Conservation (phyloP, 1,284 basidiomycete species). For the Papiliotrema nemorosa region DNA sequence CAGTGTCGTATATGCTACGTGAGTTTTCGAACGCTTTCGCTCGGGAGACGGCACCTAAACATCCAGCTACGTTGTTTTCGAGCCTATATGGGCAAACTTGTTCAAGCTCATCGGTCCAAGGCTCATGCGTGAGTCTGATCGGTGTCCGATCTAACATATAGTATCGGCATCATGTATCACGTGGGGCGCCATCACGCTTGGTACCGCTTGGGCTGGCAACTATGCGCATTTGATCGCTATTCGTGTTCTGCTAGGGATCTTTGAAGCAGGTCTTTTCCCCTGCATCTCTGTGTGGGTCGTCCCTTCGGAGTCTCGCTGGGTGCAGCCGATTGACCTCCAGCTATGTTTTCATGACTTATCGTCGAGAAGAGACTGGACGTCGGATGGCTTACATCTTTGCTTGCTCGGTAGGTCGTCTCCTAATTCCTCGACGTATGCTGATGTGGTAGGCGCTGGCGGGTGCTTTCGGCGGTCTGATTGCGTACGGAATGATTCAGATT, state of each 20-base stretch:
- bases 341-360: conserved; percentile 10
- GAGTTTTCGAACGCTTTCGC: background rate
- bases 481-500: conserved; percentile 5
- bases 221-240: conserved; percentile 11
- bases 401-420: conserved; percentile 11
- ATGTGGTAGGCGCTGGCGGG: conserved; percentile 44
- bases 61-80: conserved; percentile 26
- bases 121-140: conserved; percentile 15
- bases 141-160: background rate
- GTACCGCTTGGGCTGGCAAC: conserved; percentile 2
- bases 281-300: conserved; percentile 4
- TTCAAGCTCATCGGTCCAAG: conserved; percentile 29
- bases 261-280: conserved; percentile 17
- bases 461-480: conserved; percentile 8
- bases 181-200: conserved; percentile 7
- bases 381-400: conserved; percentile 25
- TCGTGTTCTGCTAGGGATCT: conserved; percentile 16
- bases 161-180: background rate
- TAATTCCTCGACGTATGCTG: background rate
- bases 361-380: conserved; percentile 17
- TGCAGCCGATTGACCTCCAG: background rate
- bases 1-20: conserved; percentile 28
- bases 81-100: conserved; percentile 28
- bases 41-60: background rate
- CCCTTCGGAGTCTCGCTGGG: background rate